A percentile compares a stretch with the other conserved stretches of the same genome.
Conservation (phyloP, 2,329 filamentous ascomycete species). For the Monosporascus sp. region DNA sequence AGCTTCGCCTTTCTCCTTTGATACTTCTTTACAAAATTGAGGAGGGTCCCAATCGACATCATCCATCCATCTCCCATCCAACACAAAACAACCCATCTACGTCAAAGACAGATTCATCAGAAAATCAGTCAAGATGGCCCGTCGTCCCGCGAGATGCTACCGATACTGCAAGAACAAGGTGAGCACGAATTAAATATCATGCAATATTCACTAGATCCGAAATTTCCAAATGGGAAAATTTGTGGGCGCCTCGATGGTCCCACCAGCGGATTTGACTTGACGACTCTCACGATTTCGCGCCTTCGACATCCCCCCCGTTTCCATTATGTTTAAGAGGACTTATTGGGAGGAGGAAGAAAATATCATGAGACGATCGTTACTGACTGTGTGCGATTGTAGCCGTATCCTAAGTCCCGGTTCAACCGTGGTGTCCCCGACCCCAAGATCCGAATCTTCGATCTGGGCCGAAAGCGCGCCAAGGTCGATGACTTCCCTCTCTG, state of each 20-base stretch:
- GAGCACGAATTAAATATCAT: too few species aligned
- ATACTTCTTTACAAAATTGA: conserved; percentile 25
- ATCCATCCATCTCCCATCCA: conserved; percentile 23
- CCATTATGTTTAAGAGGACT: background rate
- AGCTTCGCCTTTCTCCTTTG: conserved; percentile 22
- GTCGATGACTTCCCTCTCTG: conserved; percentile 99
- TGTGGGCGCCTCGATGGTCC: background rate
- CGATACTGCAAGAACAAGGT: conserved; percentile 99
- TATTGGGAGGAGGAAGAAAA: too few species aligned
- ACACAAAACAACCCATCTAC: conserved; percentile 32
- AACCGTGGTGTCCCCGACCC: conserved; percentile 95
- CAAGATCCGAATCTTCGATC: conserved; percentile 96
- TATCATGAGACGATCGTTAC: conserved; percentile 11
- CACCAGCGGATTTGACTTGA: background rate
- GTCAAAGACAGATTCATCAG: conserved; percentile 36
- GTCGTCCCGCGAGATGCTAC: conserved; percentile 99
- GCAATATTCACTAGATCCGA: background rate
- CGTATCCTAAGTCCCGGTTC: conserved; percentile 99
- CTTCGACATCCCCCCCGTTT: background rate
- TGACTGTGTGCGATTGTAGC: conserved; percentile 65
- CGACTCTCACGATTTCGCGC: background rate
- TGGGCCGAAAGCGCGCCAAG: conserved; percentile 95
- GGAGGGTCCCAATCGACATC: conserved; percentile 24
- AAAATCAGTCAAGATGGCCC: conserved; percentile 88
- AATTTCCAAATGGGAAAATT: conserved; percentile 4